Percentiles rank a stretch among this genome's conserved stretches.
These are phyloP conservation scores for Dentipellis sp. DNA, from an alignment of 768 basidiomycete genomes.

Conservation along the genomic window DNA sequence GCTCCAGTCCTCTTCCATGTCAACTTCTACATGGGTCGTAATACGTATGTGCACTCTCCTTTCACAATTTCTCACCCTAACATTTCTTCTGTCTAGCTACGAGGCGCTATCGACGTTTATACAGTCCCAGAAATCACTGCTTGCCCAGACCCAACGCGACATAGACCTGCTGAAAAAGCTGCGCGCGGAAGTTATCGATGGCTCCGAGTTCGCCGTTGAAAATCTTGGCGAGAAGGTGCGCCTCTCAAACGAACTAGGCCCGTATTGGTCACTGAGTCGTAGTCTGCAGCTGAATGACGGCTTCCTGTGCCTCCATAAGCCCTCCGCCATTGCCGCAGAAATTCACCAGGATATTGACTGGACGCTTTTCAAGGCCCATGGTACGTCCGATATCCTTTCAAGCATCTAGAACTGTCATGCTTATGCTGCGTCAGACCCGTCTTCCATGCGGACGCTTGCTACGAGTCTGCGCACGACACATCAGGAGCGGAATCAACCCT, in stretches of 20 bases:
- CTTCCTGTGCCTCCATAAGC: slow-evolving; percentile 32
- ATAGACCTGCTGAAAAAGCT: slow-evolving; percentile 45
- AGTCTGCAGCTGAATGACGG: slow-evolving; percentile 22
- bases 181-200: slow-evolving; percentile 27
- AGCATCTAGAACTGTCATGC: neutral
- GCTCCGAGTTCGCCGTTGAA: slow-evolving; percentile 26
- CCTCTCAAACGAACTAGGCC: slow-evolving; percentile 18
- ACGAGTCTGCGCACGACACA: slow-evolving; percentile 26
- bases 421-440: slow-evolving; percentile 34
- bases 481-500: slow-evolving; percentile 29
- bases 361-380: slow-evolving; percentile 45
- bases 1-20: neutral
- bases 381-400: slow-evolving; percentile 27
- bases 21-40: neutral
- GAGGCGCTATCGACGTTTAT: slow-evolving; percentile 64
- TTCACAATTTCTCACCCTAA: neutral
- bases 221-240: slow-evolving; percentile 28
- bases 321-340: slow-evolving; percentile 32
- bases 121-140: slow-evolving; percentile 46
- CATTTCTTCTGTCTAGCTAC: neutral
- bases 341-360: slow-evolving; percentile 51
- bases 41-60: neutral
- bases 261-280: neutral
- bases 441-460: slow-evolving; percentile 41
- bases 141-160: slow-evolving; percentile 54